Evolutionary conservation across 1,284 basidiomycete genomes (phyloP).

Genomic region (Puccinia novopanici): DNA sequence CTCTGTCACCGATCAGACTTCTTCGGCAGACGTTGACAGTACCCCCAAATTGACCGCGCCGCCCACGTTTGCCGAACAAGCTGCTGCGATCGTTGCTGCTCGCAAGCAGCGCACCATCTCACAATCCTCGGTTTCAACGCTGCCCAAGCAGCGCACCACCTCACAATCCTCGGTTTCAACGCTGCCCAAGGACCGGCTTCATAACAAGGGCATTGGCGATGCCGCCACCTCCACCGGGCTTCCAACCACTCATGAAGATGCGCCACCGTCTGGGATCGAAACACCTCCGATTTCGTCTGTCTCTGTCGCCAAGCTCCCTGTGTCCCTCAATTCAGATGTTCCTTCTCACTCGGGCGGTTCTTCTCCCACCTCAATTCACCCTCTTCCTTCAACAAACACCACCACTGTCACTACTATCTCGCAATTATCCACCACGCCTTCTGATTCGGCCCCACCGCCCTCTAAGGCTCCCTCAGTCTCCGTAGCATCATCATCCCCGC

Average conservation of each 20-base stretch:
- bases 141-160: too few relatives aligned
- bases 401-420: background rate
- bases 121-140: too few relatives aligned
- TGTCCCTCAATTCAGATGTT: background rate
- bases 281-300: background rate
- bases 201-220: background rate
- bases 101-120: constrained; percentile 38
- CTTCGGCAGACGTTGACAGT: constrained; percentile 11
- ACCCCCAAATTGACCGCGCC: background rate
- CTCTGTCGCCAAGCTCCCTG: background rate
- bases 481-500: background rate
- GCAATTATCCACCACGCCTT: background rate
- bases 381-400: background rate
- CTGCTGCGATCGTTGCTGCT: constrained; percentile 44
- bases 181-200: background rate
- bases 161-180: constrained; percentile 14
- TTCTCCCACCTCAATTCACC: background rate
- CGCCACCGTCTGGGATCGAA: background rate
- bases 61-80: constrained; percentile 49
- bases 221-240: background rate
- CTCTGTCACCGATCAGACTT: background rate
- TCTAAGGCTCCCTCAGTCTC: background rate
- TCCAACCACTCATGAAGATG: constrained; percentile 1
- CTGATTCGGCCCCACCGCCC: background rate
- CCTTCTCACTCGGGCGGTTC: background rate